These are phyloP conservation scores for Penicillium paxilli DNA, from an alignment of 495 filamentous ascomycete species.

Conservation along the genomic window DNA sequence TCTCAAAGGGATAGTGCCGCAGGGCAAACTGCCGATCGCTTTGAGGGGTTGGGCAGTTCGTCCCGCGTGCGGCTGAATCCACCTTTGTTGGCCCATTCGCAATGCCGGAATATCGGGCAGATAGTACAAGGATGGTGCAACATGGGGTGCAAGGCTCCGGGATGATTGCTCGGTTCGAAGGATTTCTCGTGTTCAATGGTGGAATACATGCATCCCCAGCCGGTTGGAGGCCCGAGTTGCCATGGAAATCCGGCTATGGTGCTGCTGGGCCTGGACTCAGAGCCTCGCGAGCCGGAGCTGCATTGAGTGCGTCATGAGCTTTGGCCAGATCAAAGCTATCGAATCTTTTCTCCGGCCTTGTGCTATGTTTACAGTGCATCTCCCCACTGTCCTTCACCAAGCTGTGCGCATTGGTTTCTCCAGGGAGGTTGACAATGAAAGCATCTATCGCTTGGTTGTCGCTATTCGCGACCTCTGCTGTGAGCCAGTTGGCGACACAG, in stretches of 20 bases:
- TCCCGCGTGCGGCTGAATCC: not conserved
- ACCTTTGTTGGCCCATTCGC: not conserved
- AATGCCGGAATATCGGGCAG: not conserved
- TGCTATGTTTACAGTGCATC: not conserved
- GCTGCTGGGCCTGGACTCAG: not conserved
- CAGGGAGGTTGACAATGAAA: not conserved
- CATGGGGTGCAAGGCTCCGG: not conserved
- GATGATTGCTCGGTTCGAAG: not conserved
- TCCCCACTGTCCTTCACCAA: not conserved
- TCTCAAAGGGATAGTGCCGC: not conserved
- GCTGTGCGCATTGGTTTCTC: not conserved
- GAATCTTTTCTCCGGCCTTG: not conserved
- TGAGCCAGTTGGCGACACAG: not conserved
- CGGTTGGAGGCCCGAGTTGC: not conserved
- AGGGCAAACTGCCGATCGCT: not conserved
- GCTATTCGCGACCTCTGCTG: not conserved
- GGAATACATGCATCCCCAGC: not conserved
- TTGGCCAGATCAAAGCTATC: not conserved
- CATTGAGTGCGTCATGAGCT: not conserved
- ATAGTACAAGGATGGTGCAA: not conserved
- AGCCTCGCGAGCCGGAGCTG: not conserved
- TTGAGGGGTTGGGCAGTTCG: not conserved
- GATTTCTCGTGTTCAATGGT: not conserved
- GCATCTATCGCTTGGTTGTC: not conserved
- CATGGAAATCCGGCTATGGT: not conserved